phyloP scores from a whole-genome alignment of 768 basidiomycete genomes.

The Russula griseocarnosa region DNA sequence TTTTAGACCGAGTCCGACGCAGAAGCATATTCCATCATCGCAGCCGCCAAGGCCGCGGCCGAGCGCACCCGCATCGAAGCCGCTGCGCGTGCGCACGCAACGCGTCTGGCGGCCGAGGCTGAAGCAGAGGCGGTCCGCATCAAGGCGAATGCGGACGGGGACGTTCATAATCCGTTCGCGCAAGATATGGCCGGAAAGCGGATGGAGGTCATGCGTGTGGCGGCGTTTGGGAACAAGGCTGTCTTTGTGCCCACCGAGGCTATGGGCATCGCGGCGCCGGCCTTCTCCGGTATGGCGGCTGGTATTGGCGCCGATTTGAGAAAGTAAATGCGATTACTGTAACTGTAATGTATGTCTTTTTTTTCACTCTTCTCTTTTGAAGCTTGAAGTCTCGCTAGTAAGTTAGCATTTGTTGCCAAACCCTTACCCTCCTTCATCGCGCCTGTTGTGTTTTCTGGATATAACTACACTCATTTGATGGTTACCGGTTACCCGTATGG shows the following conservation, averaged over 20 bases:
- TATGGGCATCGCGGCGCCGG: slow-evolving; percentile 49
- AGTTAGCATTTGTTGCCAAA: too few relatives aligned
- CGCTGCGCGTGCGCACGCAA: slow-evolving; percentile 73
- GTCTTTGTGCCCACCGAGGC: slow-evolving; percentile 68
- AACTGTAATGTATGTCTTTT: too few relatives aligned
- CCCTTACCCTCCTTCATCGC: too few relatives aligned
- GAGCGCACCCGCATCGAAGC: slow-evolving; percentile 64
- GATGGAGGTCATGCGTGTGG: slow-evolving; percentile 57
- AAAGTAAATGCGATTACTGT: not conserved
- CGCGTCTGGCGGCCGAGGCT: slow-evolving; percentile 67
- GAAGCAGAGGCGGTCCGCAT: slow-evolving; percentile 65
- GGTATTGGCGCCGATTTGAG: slow-evolving; percentile 45
- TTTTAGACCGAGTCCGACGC: slow-evolving; percentile 63
- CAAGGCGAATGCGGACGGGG: slow-evolving; percentile 59
- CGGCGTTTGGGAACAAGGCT: slow-evolving; percentile 64
- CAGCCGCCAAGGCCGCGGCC: slow-evolving; percentile 71
- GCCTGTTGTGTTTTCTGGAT: too few relatives aligned
- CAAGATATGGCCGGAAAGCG: slow-evolving; percentile 72
- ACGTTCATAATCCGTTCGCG: slow-evolving; percentile 61
- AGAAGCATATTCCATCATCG: slow-evolving; percentile 68
- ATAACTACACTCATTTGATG: too few relatives aligned
- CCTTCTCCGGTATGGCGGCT: slow-evolving; percentile 69
- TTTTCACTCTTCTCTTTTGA: too few relatives aligned
- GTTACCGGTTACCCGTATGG: too few relatives aligned
- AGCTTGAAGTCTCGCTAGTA: too few relatives aligned